Evolutionary conservation across 2,329 filamentous ascomycete genomes (phyloP), one percentile per base, ranked within the genome.

Genomic region (Sordariomycetes sp.): DNA sequence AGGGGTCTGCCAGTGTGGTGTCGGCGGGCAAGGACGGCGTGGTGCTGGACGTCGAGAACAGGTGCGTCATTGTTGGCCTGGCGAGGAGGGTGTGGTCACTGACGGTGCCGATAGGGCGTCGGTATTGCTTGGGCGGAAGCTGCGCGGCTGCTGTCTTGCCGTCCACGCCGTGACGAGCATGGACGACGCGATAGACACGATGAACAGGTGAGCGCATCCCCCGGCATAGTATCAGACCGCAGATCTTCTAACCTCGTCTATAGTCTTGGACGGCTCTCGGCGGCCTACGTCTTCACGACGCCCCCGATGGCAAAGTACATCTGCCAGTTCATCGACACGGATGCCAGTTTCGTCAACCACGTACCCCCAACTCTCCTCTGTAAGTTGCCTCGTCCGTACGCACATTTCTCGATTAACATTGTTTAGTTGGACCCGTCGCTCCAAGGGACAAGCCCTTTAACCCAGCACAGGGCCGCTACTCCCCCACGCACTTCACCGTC

Each of bases 291-390:
- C 60, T 85, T 82, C 63, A 74, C 75, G 10, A 68, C 69, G 24
- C 69, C 74, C 0, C 60, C 69, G 1, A 68, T 76, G 2, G 78
- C 75, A 17, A 85, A 85, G 64, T 86, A 85, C 60, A 70, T 85
- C 4, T 71, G 73, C 8, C 79, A 85, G 61, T 82, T 79, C 64
- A 67, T 84, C 39, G 63, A 71, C 10, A 70, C 79, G 2, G 68
- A 75, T 13, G 64, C 75, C 0, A 75, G 76, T 0, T 79, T 77
- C 63, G 68, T 80, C 57, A 85, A 85, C 64, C 76, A 82, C 56
- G 72, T 85, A 7, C 81, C 82, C 0, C 60, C 69, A 2, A 72
- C 78, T 36, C 68, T 85, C 2, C 73, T 85, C 3, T 61, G 60
- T 61, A 56, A 32, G 59, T 56, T 50, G 6, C 17, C 10, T 45